A percentile compares a stretch with the other conserved stretches of the same genome.
phyloP scores from a whole-genome alignment of 306 rosid species.

The peach (Prunus persica) region DNA sequence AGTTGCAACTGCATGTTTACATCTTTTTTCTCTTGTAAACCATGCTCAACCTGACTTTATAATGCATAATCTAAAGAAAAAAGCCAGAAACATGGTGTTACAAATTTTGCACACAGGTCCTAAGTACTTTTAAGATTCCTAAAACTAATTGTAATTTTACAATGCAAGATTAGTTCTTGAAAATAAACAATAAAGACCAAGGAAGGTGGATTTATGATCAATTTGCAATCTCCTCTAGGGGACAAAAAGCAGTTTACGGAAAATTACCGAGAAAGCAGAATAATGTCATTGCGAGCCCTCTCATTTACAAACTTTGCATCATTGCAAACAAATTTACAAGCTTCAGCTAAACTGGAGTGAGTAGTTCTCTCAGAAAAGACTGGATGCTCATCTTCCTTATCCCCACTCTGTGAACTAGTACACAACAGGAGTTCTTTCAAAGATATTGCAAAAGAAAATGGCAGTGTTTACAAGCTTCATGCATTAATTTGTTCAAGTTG shows the following conservation, averaged over 20 bases:
- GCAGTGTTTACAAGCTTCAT: neutral
- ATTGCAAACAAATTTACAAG: conserved; percentile 66
- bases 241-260: conserved; percentile 21
- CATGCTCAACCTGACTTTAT: conserved; percentile 1
- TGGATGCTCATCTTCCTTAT: conserved; percentile 38
- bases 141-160: neutral
- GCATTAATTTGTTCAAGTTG: neutral
- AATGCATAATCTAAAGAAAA: neutral
- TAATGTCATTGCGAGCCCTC: conserved; percentile 67
- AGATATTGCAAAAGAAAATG: conserved; percentile 9
- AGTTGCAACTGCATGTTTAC: neutral
- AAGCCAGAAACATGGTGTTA: neutral
- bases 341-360: conserved; percentile 54
- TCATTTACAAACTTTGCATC: conserved; percentile 81
- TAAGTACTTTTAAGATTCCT: neutral
- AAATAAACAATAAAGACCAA: neutral
- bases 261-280: conserved; percentile 79
- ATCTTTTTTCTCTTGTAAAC: neutral
- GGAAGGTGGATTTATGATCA: neutral
- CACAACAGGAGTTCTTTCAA: conserved; percentile 22
- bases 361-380: conserved; percentile 17
- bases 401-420: conserved; percentile 49
- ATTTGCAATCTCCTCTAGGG: conserved; percentile 8
- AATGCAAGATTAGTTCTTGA: neutral
- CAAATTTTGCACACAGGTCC: neutral